Conservation (phyloP, 129 eudicot species). For the Heracleum sosnowskyi region DNA sequence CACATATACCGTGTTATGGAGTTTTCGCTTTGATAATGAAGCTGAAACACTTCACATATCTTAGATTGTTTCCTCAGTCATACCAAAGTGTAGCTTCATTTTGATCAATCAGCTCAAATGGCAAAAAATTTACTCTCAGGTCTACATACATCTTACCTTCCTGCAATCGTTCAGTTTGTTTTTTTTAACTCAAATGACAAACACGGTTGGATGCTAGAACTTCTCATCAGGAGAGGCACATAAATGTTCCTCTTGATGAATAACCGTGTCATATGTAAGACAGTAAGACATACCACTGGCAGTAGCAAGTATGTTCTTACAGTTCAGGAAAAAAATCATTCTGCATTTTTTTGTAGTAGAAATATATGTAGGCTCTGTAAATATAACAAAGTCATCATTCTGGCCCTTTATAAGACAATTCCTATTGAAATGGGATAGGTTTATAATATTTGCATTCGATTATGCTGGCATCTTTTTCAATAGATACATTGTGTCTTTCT, state of each 20-base stretch:
- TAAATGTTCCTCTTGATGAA: background rate
- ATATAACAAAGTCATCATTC: background rate
- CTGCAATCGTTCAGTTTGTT: background rate
- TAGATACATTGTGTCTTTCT: no score
- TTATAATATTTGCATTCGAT: background rate
- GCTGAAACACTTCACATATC: constrained; percentile 48
- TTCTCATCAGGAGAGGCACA: background rate
- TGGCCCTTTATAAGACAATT: background rate
- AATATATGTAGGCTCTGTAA: background rate
- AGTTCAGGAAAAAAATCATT: background rate
- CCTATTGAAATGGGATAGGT: background rate
- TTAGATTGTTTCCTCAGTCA: constrained; percentile 69
- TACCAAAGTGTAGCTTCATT: constrained; percentile 30
- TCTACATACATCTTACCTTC: background rate
- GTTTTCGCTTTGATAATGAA: constrained; percentile 62
- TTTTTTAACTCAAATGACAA: background rate
- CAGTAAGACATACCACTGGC: background rate
- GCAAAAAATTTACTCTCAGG: background rate
- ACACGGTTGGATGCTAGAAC: background rate
- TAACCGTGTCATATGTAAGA: background rate
- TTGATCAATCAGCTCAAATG: background rate
- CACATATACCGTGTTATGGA: constrained; percentile 90
- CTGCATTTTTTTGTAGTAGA: background rate
- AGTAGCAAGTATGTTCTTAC: background rate
- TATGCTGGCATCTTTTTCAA: background rate